A percentile compares a stretch with the other conserved stretches of the same genome.
Evolutionary conservation across 2,329 filamentous ascomycete species (phyloP).

Genomic region (Aspergillus sp.): DNA sequence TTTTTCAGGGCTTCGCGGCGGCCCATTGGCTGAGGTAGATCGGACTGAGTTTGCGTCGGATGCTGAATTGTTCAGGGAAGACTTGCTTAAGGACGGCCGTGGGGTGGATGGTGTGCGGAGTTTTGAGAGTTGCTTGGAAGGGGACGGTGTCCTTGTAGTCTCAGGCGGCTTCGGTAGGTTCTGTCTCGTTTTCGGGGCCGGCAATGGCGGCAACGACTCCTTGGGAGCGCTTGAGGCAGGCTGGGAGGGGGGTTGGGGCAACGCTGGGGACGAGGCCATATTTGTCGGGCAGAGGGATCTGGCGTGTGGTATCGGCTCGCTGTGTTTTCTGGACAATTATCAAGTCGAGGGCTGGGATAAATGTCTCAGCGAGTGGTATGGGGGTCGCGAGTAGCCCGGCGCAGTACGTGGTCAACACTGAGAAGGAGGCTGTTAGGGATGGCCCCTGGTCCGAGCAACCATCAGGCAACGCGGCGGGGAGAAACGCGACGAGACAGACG

Average conservation of each 20-base stretch:
- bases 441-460: no score
- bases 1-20: conserved; percentile 48
- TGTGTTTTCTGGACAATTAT: neutral
- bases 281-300: neutral
- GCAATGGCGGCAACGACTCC: conserved; percentile 63
- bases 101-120: conserved; percentile 52
- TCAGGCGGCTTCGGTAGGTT: conserved; percentile 45
- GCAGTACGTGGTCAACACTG: no score
- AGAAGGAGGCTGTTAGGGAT: no score
- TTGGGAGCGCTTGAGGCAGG: conserved; percentile 57
- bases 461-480: no score
- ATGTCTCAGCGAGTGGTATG: no score
- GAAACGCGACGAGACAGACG: no score
- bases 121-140: conserved; percentile 41
- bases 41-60: conserved; percentile 50
- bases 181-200: conserved; percentile 62
- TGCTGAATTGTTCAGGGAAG: conserved; percentile 40
- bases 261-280: conserved; percentile 42
- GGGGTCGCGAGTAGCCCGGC: no score
- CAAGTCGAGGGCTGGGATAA: no score
- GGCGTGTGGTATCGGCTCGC: neutral
- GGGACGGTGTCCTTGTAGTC: conserved; percentile 35
- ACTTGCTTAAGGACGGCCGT: conserved; percentile 42
- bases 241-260: conserved; percentile 57
- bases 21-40: conserved; percentile 47